Percentiles rank a stretch among this genome's conserved stretches.
Evolutionary conservation across 139 green algal genomes (phyloP).

Genomic region (Spirogloea muscicola): DNA sequence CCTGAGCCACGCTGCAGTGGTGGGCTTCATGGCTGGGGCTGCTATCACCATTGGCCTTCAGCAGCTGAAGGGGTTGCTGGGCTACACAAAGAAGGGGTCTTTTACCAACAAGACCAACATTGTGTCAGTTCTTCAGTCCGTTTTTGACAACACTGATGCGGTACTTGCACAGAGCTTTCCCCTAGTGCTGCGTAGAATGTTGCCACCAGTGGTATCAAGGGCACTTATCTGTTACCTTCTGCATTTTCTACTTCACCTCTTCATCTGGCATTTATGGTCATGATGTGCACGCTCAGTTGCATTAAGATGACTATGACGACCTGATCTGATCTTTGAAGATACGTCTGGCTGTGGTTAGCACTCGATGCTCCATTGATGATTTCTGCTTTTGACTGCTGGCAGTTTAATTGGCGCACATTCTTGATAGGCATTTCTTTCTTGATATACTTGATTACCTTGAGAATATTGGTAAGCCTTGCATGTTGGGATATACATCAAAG

Average conservation of each 20-base stretch:
- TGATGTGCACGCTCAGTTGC: too few relatives aligned
- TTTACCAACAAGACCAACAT: slow-evolving; percentile 48
- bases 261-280: too few relatives aligned
- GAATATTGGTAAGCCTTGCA: slow-evolving; percentile 3
- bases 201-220: too few relatives aligned
- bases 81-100: slow-evolving; percentile 32
- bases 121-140: slow-evolving; percentile 7
- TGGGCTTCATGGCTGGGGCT: slow-evolving; percentile 46
- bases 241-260: too few relatives aligned
- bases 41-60: slow-evolving; percentile 40
- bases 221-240: too few relatives aligned
- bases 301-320: too few relatives aligned
- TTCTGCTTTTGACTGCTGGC: slow-evolving; percentile 1
- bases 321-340: too few relatives aligned
- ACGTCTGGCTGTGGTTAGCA: background rate
- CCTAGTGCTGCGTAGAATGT: background rate
- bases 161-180: slow-evolving; percentile 8
- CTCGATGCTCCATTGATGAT: background rate
- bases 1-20: slow-evolving; percentile 41
- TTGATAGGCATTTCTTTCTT: slow-evolving; percentile 33
- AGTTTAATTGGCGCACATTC: slow-evolving; percentile 35
- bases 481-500: background rate
- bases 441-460: slow-evolving; percentile 18
- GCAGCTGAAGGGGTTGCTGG: slow-evolving; percentile 49
- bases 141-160: slow-evolving; percentile 27